phyloP scores from a whole-genome alignment of 441 rosid genomes.

The Francoa sonchifolia region DNA sequence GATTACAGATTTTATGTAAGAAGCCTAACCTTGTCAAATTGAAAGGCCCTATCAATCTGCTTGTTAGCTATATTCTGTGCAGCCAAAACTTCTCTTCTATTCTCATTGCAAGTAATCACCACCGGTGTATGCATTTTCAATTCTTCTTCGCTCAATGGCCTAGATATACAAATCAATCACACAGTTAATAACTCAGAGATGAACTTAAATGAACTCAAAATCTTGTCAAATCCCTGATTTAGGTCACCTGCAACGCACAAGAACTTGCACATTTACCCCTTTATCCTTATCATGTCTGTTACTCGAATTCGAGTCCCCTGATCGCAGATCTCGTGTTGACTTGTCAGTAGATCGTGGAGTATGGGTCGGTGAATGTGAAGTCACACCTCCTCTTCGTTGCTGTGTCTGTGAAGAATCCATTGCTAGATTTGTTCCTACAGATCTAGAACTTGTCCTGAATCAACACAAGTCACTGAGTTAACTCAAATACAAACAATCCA shows the following conservation, averaged over 20 bases:
- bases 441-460: too few species aligned
- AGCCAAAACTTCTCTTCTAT: slow-evolving; percentile 71
- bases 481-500: too few species aligned
- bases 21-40: slow-evolving; percentile 71
- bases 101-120: slow-evolving; percentile 77
- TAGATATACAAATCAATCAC: slow-evolving; percentile 14
- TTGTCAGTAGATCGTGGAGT: slow-evolving; percentile 87
- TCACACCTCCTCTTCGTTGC: slow-evolving; percentile 65
- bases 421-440: too few species aligned
- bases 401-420: too few species aligned
- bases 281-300: slow-evolving; percentile 58
- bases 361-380: slow-evolving; percentile 66
- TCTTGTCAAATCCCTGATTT: slow-evolving; percentile 11
- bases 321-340: slow-evolving; percentile 68
- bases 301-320: slow-evolving; percentile 52
- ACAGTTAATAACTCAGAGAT: not conserved
- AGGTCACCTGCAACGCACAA: slow-evolving; percentile 58
- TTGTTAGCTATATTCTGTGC: slow-evolving; percentile 84
- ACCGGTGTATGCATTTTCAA: slow-evolving; percentile 57
- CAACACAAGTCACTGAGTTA: too few species aligned
- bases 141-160: slow-evolving; percentile 91
- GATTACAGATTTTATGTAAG: too few species aligned
- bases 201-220: not conserved
- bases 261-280: slow-evolving; percentile 93
- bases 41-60: slow-evolving; percentile 88